Evolutionary conservation across 2,329 filamentous ascomycete genomes (phyloP).

Genomic region (Sarocladium brachiariae): DNA sequence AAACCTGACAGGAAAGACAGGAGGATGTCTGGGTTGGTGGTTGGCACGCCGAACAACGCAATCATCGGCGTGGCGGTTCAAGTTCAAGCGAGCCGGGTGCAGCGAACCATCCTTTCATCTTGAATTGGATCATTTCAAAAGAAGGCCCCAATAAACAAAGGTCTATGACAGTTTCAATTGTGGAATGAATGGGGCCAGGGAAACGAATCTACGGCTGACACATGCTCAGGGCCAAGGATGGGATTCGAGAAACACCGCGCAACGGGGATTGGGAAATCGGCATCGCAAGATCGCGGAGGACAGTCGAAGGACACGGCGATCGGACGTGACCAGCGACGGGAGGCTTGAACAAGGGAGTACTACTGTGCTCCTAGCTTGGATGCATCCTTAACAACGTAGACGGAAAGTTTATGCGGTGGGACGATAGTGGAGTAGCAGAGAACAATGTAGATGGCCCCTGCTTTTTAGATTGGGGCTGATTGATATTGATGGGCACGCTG

Average conservation of each 20-base stretch:
- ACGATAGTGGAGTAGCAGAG: constrained; percentile 2
- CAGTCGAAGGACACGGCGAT: constrained; percentile 1
- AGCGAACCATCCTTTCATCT: too few species aligned
- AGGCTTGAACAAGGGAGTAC: neutral
- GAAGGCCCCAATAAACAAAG: neutral
- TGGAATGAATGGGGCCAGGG: neutral
- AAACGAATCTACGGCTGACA: too few species aligned
- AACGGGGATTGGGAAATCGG: neutral
- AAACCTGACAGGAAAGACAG: neutral
- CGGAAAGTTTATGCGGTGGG: neutral
- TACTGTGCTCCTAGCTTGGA: neutral
- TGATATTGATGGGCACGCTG: neutral
- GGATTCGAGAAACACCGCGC: too few species aligned
- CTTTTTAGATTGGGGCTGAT: too few species aligned
- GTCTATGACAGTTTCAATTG: neutral
- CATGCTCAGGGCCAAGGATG: too few species aligned
- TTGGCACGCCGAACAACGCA: too few species aligned
- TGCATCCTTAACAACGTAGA: neutral
- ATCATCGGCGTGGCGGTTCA: neutral
- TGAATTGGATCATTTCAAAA: too few species aligned
- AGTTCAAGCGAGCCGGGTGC: neutral
- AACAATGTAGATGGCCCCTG: too few species aligned
- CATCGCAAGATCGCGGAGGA: constrained; percentile 1
- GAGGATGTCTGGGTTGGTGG: too few species aligned
- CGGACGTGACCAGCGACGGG: neutral